A percentile compares a stretch with the other conserved stretches of the same genome.
phyloP scores from a whole-genome alignment of 2,329 filamentous ascomycete genomes.

The Aquanectria penicillioides region DNA sequence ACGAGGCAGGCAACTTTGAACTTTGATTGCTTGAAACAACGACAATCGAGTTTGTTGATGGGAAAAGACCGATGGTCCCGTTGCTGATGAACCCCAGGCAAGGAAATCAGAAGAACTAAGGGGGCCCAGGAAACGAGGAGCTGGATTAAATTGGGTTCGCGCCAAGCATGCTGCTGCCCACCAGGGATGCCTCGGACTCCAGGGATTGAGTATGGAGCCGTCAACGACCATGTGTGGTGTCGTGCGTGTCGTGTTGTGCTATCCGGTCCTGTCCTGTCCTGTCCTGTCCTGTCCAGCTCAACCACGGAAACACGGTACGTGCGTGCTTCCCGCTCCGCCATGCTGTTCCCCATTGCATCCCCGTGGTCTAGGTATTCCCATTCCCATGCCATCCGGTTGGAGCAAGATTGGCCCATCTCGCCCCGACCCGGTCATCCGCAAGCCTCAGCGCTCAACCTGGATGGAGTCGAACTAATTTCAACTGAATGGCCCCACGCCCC shows the following conservation, averaged over 20 bases:
- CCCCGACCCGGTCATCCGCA: neutral
- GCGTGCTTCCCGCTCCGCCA: neutral
- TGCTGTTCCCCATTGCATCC: neutral
- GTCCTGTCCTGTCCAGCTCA: too few species aligned
- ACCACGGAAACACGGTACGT: neutral
- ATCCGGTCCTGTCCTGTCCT: too few species aligned
- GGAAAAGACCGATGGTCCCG: neutral
- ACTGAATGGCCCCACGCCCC: slow-evolving; percentile 13
- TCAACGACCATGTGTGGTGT: too few species aligned
- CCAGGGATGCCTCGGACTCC: too few species aligned
- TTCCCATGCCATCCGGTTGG: neutral
- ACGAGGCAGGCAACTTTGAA: neutral
- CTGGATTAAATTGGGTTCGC: slow-evolving; percentile 17
- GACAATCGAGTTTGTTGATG: neutral
- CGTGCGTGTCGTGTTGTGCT: too few species aligned
- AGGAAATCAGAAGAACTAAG: neutral
- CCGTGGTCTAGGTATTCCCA: too few species aligned
- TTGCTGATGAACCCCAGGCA: too few species aligned
- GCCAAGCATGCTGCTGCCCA: slow-evolving; percentile 14
- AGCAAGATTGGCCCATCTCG: neutral
- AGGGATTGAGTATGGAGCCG: too few species aligned
- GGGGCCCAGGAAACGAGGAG: slow-evolving; percentile 8
- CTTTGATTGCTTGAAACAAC: neutral
- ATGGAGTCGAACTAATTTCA: slow-evolving; percentile 15
- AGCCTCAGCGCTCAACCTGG: neutral